Evolutionary conservation across 2,329 filamentous ascomycete genomes (phyloP).

Genomic region (Colletotrichum sp.): DNA sequence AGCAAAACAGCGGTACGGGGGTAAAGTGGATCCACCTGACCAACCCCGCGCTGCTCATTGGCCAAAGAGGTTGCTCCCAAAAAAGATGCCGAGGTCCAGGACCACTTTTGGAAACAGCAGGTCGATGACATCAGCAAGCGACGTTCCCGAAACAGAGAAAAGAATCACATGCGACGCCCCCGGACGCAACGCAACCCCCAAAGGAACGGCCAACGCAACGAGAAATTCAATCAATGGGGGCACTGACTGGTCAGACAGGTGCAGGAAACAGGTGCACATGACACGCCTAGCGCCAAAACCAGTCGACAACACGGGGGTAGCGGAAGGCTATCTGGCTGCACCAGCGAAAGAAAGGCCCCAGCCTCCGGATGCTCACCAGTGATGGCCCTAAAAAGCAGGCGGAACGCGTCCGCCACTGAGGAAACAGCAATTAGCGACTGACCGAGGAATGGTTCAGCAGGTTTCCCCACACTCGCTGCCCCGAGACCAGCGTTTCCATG

Average conservation of each 20-base stretch:
- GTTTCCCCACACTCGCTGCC: neutral
- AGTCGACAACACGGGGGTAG: neutral
- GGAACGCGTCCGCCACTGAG: neutral
- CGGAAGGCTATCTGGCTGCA: neutral
- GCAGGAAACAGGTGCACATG: slow-evolving; percentile 9
- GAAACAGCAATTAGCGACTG: neutral
- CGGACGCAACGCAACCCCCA: neutral
- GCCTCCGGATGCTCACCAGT: neutral
- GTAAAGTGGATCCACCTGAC: neutral
- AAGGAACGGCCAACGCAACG: neutral
- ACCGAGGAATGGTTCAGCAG: neutral
- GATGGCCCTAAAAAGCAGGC: neutral
- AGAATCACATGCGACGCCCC: slow-evolving; percentile 14
- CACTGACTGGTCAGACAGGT: neutral
- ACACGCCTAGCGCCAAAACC: neutral
- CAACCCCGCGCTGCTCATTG: neutral
- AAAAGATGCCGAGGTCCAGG: slow-evolving; percentile 15
- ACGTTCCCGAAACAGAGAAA: slow-evolving; percentile 4
- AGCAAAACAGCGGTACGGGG: neutral
- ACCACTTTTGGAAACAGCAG: slow-evolving; percentile 1
- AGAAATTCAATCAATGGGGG: neutral
- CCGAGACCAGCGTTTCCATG: neutral
- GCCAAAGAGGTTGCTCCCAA: neutral
- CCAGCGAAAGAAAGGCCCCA: neutral
- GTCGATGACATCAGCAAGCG: slow-evolving; percentile 20